Percentiles rank a stretch among this genome's conserved stretches.
phyloP scores from a whole-genome alignment of 2,329 filamentous ascomycete genomes.

The Paecilomyces formosus region DNA sequence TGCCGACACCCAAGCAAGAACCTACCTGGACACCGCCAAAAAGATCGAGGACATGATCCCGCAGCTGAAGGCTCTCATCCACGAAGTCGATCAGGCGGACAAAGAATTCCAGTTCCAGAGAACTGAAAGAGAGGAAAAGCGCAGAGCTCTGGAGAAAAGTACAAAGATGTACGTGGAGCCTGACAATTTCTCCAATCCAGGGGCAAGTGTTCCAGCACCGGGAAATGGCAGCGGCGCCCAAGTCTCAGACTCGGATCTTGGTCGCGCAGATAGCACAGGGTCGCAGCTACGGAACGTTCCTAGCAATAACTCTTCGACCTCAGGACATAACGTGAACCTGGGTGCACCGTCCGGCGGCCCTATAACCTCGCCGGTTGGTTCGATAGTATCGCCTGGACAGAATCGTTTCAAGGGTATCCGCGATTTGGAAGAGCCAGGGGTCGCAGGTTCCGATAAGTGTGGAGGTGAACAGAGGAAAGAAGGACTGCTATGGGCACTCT shows the following conservation, averaged over 20 bases:
- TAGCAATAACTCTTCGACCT: slow-evolving; percentile 39
- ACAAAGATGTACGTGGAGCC: slow-evolving; percentile 66
- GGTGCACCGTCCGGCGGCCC: slow-evolving; percentile 15
- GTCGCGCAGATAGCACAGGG: slow-evolving; percentile 65
- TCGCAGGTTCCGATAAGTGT: slow-evolving; percentile 48
- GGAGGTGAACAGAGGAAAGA: slow-evolving; percentile 72
- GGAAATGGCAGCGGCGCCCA: slow-evolving; percentile 43
- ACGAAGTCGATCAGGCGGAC: slow-evolving; percentile 85
- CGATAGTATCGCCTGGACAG: slow-evolving; percentile 26
- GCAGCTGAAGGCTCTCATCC: slow-evolving; percentile 78
- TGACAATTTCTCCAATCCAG: slow-evolving; percentile 47
- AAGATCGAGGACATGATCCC: slow-evolving; percentile 82
- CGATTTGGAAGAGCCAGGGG: slow-evolving; percentile 78
- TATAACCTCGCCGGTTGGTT: slow-evolving; percentile 14
- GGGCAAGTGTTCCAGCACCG: slow-evolving; percentile 22
- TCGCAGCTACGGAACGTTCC: slow-evolving; percentile 55
- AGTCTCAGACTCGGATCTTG: slow-evolving; percentile 61
- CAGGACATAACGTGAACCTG: slow-evolving; percentile 28
- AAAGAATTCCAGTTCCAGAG: slow-evolving; percentile 95
- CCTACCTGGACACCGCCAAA: slow-evolving; percentile 74
- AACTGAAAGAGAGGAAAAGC: slow-evolving; percentile 92
- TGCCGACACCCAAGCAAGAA: slow-evolving; percentile 79
- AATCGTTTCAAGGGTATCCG: slow-evolving; percentile 82
- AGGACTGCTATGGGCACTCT: slow-evolving; percentile 89
- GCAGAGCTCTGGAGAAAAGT: slow-evolving; percentile 81